Base-by-base conservation (phyloP, 345 rosid genomes). In the Hevea brasiliensis region DNA sequence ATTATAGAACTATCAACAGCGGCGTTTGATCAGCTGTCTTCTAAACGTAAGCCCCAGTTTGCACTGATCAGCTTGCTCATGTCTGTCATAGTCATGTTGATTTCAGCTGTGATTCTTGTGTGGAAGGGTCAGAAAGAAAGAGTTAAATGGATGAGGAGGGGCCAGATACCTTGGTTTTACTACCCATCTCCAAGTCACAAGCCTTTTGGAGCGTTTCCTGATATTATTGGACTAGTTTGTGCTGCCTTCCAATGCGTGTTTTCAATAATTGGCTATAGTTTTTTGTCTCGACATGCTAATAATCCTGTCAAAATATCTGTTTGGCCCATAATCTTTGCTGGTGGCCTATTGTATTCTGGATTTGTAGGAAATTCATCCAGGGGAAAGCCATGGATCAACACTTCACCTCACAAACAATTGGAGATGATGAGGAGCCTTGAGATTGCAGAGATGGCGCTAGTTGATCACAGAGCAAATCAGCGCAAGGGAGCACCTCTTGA, bases 1-100 rank as follows among this genome's bases (percentile, higher is more conserved):
- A 41, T 65, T 15, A 47, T 67, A 13, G 72, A 71, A 40, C 27
- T 65, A 47, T 59, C 58, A 32, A 45, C 75, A 11, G 55, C 61
- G 24, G 65, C 55, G 18, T 71, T 76, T n/a, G 66, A 71, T 53
- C 67, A 71, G 51, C 66, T 76, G 12, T 71, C 80, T 17, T 57
- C 72, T 0, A 44, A 24, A 20, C 42, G 40, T 6, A 69, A 35
- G 29, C 80, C 61, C 50, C 40, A 11, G 0, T 57, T 41, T 32
- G 75, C 66, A 17, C 50, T 71, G 29, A 47, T 65, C 41, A 65
- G 66, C 8, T 29, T 71, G 71, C 9, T 76, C 18, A 44, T 65
- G 29, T 57, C 80, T 27, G 48, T 35, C 40, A n/a, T 11, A 23
- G 61, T 65, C 58, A 20, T 55, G 10, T 1, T 65, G 10, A 50